Base-by-base conservation (phyloP, 768 basidiomycete genomes). In the Tulasnella sp. region DNA sequence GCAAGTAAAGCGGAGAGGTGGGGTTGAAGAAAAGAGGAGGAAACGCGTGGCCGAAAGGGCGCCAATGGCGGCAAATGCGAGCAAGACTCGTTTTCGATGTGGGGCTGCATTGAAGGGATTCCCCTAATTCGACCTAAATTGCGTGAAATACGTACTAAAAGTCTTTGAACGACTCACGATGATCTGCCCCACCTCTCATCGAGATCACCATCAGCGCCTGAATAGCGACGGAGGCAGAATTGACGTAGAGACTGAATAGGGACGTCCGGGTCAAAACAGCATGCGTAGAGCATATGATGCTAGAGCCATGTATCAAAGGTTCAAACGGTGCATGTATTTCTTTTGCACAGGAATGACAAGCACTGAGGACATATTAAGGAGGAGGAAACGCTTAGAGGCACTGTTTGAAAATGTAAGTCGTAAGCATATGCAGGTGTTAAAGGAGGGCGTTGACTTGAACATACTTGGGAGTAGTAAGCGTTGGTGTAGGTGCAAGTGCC, bases 181-280 rank as follows among this genome's bases (percentile, higher is more conserved):
- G 89, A 83, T 99, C 94, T 0, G 96, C 97, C 75, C 97, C 90
- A 19, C 90, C 90, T 8, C 94, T 94, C 87, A 97, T 93, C 5
- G 96, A 96, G 75, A 99, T 95, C 45, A 99, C 95, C 0, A 91
- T 93, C n/a, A 98, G 80, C 0, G 96, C 96, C 81, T 98, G 96
- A 0, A 97, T 83, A 0, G 91, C 91, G 0, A 98, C 96, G 0
- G 93, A 94, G 17, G 90, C 85, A 0, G 96, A 97, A 82, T 94
- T 92, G 38, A 91, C 88, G 81, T 97, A 96, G 40, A 99, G 85
- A 80, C 95, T 96, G 80, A 38, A 71, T 9, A 74, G 69, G n/a
- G n/a, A n/a, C n/a, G n/a, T n/a, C n/a, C n/a, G n/a, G n/a, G n/a
- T n/a, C n/a, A n/a, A n/a, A n/a, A n/a, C n/a, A n/a, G n/a, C n/a